Base-by-base conservation (phyloP, 2,329 filamentous ascomycete species). In the Triangularia verruculosa region DNA sequence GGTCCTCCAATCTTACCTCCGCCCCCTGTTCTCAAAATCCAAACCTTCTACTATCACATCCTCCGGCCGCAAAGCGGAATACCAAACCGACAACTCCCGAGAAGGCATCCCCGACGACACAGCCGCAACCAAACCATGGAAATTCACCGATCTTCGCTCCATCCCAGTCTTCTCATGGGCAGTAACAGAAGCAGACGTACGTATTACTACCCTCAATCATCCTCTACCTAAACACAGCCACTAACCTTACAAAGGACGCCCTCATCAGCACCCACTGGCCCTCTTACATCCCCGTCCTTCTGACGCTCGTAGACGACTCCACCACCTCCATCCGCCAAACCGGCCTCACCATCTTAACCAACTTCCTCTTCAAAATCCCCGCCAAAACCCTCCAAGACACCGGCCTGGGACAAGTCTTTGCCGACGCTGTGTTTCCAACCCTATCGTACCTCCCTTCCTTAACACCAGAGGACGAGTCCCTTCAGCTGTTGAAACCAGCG, bases 381-480 rank as follows among this genome's bases (percentile, higher is more conserved):
- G 67, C 77, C 1, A 72, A 75, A 4, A 79, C 89, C 1, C 80
- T 93, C 53, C 74, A 74, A 12, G 80, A 80, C 54, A 90, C 87
- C 0, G 90, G 90, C 0, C 83, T 94, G 7, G 83, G 82, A 22
- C 77, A 82, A 13, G 83, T 94, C 25, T 89, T 94, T 65, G 83
- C 89, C 70, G 84, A 92, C 20, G 84, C 88, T 2, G 76, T 92
- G 1, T 83, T 88, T 67, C 90, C 92, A 0, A 86, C 88, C 34
- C 82, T 97, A n/a, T 82, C 89, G 7, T 91, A 87, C 70, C 81
- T 97, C 5, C 93, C 94, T 0, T 86, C 83, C 12, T 78, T 96
- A 51, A 97, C 92, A 0, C 87, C 90, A 0, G 89, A 91, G 70
- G 73, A 81, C 0, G 90, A 95, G 62, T 90, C 90, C 3, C 72